These are phyloP conservation scores for Teratosphaeria pseudoeucalypti DNA, from an alignment of 2,329 filamentous ascomycete species.

Conservation along the genomic window DNA sequence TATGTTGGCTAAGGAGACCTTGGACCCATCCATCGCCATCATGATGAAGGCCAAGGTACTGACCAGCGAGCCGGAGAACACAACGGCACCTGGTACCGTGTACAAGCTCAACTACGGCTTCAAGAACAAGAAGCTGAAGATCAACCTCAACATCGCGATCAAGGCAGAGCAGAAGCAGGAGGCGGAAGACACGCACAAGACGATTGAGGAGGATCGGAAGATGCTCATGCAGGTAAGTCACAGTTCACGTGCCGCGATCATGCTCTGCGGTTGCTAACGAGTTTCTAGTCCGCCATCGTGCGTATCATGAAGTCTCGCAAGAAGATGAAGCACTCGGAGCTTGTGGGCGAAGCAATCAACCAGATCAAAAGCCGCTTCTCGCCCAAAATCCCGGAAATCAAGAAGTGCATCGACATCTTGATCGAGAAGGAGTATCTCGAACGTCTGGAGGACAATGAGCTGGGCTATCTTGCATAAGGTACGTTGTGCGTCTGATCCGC, in stretches of 20 bases:
- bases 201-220: constrained; percentile 95
- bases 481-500: not conserved
- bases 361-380: constrained; percentile 91
- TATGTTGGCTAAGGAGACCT: constrained; percentile 64
- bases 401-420: constrained; percentile 98
- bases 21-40: constrained; percentile 78
- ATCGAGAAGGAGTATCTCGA: constrained; percentile 99
- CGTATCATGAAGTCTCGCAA: constrained; percentile 99
- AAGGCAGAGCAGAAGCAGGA: constrained; percentile 95
- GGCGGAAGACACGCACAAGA: constrained; percentile 96
- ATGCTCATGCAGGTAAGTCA: constrained; percentile 81
- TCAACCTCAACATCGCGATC: constrained; percentile 90
- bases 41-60: constrained; percentile 91
- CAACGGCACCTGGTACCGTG: constrained; percentile 60
- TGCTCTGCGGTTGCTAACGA: constrained; percentile 20
- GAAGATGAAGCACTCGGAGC: constrained; percentile 93
- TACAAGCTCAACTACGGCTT: constrained; percentile 89
- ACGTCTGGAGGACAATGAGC: constrained; percentile 83
- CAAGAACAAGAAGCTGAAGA: constrained; percentile 96
- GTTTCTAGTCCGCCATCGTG: constrained; percentile 78
- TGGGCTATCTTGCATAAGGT: constrained; percentile 77
- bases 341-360: constrained; percentile 89
- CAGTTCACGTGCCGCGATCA: not conserved
- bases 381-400: constrained; percentile 90
- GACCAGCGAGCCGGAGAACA: constrained; percentile 54